Base-by-base conservation (phyloP, 2,329 filamentous ascomycete genomes). In the Aureobasidium namibiae region DNA sequence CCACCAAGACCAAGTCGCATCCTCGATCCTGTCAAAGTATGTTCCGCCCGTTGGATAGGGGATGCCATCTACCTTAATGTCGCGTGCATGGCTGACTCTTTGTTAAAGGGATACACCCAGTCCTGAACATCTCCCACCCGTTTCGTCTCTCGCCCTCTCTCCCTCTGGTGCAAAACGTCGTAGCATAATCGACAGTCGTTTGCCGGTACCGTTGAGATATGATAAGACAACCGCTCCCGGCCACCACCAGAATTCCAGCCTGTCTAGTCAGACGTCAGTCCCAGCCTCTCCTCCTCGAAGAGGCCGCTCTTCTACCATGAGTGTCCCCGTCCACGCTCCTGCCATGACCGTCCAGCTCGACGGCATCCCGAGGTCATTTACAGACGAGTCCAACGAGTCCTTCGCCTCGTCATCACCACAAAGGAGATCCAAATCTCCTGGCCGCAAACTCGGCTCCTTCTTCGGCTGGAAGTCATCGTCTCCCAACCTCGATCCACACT, bases 381-480 rank as follows among this genome's bases (percentile, higher is more conserved):
- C 70, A n/a, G 67, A 71, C 57, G 67, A 70, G 24, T 69, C 68
- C 21, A 50, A 67, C 24, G 61, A 60, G 16, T 59, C 56, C 1
- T 60, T 65, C 34, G 61, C 63, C 21, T 60, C 58, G 61, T 61
- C 41, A 26, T 61, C 58, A 39, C 53, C 58, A 50, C 39, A 59
- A 14, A 70, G 67, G 53, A 72, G 74, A 61, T 73, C 75, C 16
- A 77, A 75, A 62, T 76, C 76, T 21, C 76, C 75, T 6, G 72
- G 66, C 18, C 77, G 77, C 46, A 78, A 76, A 60, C 79, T 88
- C 66, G 82, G 81, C 45, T 84, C 82, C 14, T 85, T 88, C 71
- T 88, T 88, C 66, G 82, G 83, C 61, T 87, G 85, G 82, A 85
- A 83, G 63, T 57, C 54, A 29, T 79, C 77, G 23, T 73, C 76